Evolutionary conservation across 75 land plant genomes (phyloP).

Genomic region (Pinus taeda): DNA sequence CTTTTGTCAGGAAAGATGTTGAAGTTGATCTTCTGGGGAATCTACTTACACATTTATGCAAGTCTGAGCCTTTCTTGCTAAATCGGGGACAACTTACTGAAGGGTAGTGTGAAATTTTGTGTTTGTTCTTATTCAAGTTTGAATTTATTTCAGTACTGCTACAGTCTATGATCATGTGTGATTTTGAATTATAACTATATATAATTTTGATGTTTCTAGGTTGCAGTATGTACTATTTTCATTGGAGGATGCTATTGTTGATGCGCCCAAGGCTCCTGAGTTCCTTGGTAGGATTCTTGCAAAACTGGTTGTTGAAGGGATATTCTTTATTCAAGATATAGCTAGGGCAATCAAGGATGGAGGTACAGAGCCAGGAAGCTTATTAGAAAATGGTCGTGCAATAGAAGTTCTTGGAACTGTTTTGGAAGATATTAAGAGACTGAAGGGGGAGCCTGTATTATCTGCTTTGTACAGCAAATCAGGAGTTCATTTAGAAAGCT

Average conservation of each 20-base stretch:
- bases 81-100: slow-evolving; percentile 49
- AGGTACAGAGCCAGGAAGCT: slow-evolving; percentile 63
- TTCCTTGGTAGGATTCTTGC: slow-evolving; percentile 73
- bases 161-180: slow-evolving; percentile 1
- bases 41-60: slow-evolving; percentile 62
- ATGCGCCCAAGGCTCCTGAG: slow-evolving; percentile 86
- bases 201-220: slow-evolving; percentile 35
- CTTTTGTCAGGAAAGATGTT: slow-evolving; percentile 78
- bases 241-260: slow-evolving; percentile 71
- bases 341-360: slow-evolving; percentile 47
- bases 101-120: slow-evolving; percentile 49
- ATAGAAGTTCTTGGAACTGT: slow-evolving; percentile 63
- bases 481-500: slow-evolving; percentile 53
- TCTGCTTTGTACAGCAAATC: slow-evolving; percentile 42
- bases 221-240: slow-evolving; percentile 58
- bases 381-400: slow-evolving; percentile 47
- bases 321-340: slow-evolving; percentile 49
- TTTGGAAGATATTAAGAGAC: slow-evolving; percentile 48
- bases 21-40: slow-evolving; percentile 67
- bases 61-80: slow-evolving; percentile 36
- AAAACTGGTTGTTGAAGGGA: slow-evolving; percentile 42
- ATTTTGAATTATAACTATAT: slow-evolving; percentile 12
- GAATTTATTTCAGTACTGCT: neutral
- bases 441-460: slow-evolving; percentile 59
- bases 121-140: too few relatives aligned